Conservation (phyloP, 768 basidiomycete species). For the Dictyophora rubrovolvata region DNA sequence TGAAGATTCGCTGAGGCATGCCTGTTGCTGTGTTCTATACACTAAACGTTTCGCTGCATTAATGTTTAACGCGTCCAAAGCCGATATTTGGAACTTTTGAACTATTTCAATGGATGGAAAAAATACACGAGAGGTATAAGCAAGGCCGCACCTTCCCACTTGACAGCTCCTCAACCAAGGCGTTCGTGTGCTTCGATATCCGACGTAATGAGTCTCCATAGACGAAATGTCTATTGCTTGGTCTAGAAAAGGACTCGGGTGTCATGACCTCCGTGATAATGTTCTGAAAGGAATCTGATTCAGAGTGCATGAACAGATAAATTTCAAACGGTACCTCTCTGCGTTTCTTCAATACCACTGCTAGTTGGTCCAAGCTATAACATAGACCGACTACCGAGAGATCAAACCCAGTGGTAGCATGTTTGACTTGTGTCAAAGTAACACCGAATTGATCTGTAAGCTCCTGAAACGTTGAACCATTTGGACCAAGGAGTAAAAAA, state of each 20-base stretch:
- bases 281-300: background rate
- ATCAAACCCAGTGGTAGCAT: background rate
- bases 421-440: background rate
- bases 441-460: constrained; percentile 3
- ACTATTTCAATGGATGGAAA: background rate
- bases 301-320: background rate
- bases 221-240: constrained; percentile 16
- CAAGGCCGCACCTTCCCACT: constrained; percentile 32
- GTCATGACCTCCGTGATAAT: constrained; percentile 4
- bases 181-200: constrained; percentile 61
- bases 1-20: constrained; percentile 21
- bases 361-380: constrained; percentile 7
- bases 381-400: constrained; percentile 1
- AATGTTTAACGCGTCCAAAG: constrained; percentile 31
- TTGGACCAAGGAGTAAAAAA: constrained; percentile 3
- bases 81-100: constrained; percentile 46
- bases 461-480: constrained; percentile 3
- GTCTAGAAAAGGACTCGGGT: background rate
- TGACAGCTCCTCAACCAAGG: constrained; percentile 46
- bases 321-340: constrained; percentile 3
- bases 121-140: background rate
- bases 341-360: background rate
- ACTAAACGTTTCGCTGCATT: constrained; percentile 41
- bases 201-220: constrained; percentile 40
- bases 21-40: constrained; percentile 43